These are phyloP conservation scores for Chlorella sorokiniana DNA, from an alignment of 139 green algal species.

Conservation along the genomic window DNA sequence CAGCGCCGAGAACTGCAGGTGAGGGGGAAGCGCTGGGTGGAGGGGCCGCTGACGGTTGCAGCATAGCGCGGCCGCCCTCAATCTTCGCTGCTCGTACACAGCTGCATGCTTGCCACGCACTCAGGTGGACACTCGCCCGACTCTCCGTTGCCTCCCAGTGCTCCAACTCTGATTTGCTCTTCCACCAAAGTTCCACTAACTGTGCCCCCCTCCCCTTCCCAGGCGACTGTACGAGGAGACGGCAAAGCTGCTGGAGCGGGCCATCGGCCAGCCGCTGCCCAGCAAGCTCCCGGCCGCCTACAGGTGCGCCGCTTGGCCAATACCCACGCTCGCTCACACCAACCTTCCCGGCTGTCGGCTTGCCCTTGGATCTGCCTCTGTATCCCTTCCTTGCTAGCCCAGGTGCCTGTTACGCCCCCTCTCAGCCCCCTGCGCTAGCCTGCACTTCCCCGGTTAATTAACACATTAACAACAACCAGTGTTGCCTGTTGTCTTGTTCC, in stretches of 20 bases:
- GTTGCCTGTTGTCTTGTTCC: background rate
- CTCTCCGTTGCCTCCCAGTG: no score
- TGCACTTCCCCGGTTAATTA: background rate
- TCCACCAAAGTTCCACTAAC: no score
- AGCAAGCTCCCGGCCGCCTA: slow-evolving; percentile 6
- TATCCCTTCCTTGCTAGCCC: background rate
- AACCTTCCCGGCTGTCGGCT: background rate
- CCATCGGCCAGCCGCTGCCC: slow-evolving; percentile 3
- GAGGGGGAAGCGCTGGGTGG: background rate
- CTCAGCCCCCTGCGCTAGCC: no score
- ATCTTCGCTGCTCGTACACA: background rate
- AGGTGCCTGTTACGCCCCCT: no score
- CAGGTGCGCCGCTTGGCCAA: background rate
- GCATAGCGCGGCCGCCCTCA: no score
- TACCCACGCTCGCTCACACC: no score
- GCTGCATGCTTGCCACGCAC: background rate
- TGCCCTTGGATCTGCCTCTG: background rate
- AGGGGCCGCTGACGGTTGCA: background rate
- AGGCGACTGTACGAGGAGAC: slow-evolving; percentile 28
- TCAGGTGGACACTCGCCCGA: no score
- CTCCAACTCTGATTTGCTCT: background rate
- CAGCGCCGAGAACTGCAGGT: background rate
- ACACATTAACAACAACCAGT: no score
- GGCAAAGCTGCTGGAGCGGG: slow-evolving; percentile 2
- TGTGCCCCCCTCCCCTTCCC: background rate